These are phyloP conservation scores for Ophiostoma triangulosporum DNA, from an alignment of 2,329 filamentous ascomycete genomes.

Conservation along the genomic window DNA sequence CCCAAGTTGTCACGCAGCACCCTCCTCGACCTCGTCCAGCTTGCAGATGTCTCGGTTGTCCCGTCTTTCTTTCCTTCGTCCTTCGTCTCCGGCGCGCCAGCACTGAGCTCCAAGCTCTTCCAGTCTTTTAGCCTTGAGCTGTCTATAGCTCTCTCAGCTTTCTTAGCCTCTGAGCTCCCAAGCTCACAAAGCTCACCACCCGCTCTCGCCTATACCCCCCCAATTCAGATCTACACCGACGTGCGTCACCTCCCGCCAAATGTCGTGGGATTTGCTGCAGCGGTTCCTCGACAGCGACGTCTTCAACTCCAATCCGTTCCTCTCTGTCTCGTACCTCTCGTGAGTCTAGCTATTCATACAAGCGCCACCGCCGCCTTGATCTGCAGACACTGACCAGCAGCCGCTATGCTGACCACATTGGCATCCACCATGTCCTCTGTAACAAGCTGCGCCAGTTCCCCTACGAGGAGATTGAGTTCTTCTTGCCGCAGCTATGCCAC, in stretches of 20 bases:
- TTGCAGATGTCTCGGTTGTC: constrained; percentile 13
- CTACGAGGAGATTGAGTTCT: constrained; percentile 88
- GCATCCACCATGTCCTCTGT: constrained; percentile 80
- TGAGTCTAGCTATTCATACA: constrained; percentile 27
- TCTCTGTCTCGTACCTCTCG: constrained; percentile 81
- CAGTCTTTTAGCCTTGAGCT: no score
- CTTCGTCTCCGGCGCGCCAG: constrained; percentile 6
- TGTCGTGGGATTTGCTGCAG: constrained; percentile 80
- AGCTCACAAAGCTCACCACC: neutral
- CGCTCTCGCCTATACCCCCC: no score
- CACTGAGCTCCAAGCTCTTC: neutral
- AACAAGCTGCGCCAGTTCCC: constrained; percentile 79
- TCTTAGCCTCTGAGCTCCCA: no score
- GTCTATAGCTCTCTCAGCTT: no score
- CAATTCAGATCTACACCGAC: constrained; percentile 13
- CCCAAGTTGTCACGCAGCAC: no score
- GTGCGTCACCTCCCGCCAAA: constrained; percentile 19
- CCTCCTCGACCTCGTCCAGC: neutral
- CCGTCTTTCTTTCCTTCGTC: constrained; percentile 3
- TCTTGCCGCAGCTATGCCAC: constrained; percentile 77
- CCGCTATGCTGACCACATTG: constrained; percentile 79
- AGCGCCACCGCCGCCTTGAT: constrained; percentile 1
- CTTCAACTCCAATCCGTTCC: constrained; percentile 82
- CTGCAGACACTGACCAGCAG: constrained; percentile 27
- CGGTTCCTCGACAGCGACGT: constrained; percentile 88